Percentiles rank a stretch among this genome's conserved stretches.
These are phyloP conservation scores for Sporothrix euskadiensis DNA, from an alignment of 2,329 filamentous ascomycete species.

Conservation along the genomic window DNA sequence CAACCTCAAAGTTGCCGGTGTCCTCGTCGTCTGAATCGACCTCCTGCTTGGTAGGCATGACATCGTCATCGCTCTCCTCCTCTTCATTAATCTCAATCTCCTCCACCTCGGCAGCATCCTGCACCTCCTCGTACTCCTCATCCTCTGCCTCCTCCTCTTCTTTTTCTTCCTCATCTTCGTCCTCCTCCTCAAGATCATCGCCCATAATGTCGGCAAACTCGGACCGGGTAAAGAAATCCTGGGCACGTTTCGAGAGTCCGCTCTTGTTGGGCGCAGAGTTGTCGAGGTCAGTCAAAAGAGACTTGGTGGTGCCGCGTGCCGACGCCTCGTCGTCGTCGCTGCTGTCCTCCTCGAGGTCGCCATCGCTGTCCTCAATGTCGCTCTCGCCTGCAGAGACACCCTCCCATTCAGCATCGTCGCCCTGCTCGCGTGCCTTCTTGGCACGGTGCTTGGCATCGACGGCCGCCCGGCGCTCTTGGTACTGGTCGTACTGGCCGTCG, in stretches of 20 bases:
- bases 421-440: conserved; percentile 80
- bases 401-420: conserved; percentile 87
- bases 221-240: conserved; percentile 90
- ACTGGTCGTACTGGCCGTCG: conserved; percentile 83
- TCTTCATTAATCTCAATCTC: conserved; percentile 23
- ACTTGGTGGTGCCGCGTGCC: conserved; percentile 36
- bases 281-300: conserved; percentile 64
- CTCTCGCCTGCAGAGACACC: conserved; percentile 68
- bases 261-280: conserved; percentile 50
- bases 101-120: conserved; percentile 20
- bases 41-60: conserved; percentile 12
- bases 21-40: conserved; percentile 36
- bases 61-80: conserved; percentile 14
- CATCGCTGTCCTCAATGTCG: conserved; percentile 55
- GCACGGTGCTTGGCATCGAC: conserved; percentile 84
- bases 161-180: conserved; percentile 49
- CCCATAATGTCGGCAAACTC: conserved; percentile 84
- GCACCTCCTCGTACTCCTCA: conserved; percentile 19
- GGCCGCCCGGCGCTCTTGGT: conserved; percentile 75
- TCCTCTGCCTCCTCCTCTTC: conserved; percentile 48
- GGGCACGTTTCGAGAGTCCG: conserved; percentile 79
- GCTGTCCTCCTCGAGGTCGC: conserved; percentile 59
- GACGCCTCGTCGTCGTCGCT: conserved; percentile 58
- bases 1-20: conserved; percentile 57
- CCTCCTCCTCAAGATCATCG: conserved; percentile 48